Conservation (phyloP, 768 basidiomycete genomes). For the Mycena galericulata region DNA sequence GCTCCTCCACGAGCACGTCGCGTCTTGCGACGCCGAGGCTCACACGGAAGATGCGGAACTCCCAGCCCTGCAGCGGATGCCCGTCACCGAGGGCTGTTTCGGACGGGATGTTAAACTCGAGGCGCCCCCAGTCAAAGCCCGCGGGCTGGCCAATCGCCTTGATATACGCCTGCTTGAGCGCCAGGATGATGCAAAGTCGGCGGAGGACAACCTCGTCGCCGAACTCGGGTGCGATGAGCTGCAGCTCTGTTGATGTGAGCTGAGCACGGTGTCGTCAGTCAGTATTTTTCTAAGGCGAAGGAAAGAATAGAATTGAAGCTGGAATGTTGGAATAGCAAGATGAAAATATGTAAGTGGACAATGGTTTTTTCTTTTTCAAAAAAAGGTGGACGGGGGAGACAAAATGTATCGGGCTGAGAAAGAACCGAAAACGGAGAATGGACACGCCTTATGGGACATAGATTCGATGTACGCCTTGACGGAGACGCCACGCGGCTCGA, state of each 20-base stretch:
- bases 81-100: slow-evolving; percentile 75
- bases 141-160: slow-evolving; percentile 85
- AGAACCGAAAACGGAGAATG: not conserved
- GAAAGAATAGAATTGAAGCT: no score
- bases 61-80: slow-evolving; percentile 82
- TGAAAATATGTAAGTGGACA: no score
- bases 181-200: slow-evolving; percentile 80
- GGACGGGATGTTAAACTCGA: slow-evolving; percentile 82
- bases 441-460: slow-evolving; percentile 76
- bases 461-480: slow-evolving; percentile 79
- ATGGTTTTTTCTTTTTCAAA: no score
- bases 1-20: slow-evolving; percentile 69
- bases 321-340: no score
- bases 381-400: no score
- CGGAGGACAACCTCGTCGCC: slow-evolving; percentile 77
- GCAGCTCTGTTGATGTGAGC: slow-evolving; percentile 58
- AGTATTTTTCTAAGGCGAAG: no score
- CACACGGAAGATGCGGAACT: slow-evolving; percentile 84
- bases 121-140: slow-evolving; percentile 84
- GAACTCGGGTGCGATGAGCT: slow-evolving; percentile 62
- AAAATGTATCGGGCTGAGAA: no score
- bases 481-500: slow-evolving; percentile 70
- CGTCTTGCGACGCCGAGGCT: slow-evolving; percentile 75
- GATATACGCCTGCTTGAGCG: slow-evolving; percentile 86
- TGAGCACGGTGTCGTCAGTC: slow-evolving; percentile 12